Evolutionary conservation across 2,329 filamentous ascomycete genomes (phyloP), one percentile per base, ranked within the genome.

Genomic region (Fusarium metavorans): DNA sequence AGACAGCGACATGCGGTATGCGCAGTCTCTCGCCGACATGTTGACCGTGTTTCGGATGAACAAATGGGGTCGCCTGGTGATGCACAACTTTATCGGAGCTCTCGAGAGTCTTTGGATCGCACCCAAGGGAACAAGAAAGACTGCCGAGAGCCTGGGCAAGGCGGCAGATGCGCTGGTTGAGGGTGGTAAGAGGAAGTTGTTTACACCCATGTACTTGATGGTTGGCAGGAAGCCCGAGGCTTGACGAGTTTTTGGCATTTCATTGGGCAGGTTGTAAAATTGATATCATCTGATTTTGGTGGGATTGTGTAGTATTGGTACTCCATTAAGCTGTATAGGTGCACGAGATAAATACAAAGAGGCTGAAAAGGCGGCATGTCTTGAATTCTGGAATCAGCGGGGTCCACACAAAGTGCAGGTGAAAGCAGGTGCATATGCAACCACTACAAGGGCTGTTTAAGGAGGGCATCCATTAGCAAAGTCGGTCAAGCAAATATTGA

Each of bases 191-290:
- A 88, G 93, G 86, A 94, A 97, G 84, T 87, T 98, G 50, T 98
- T 98, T 85, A 98, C 95, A 4, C 95, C 95, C 23, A 98, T 98
- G 95, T 98, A 97, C 85, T 85, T 98, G 80, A 97, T 97, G 94
- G 90, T 97, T 61, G 95, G 91, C 66, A 90, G 92, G 84, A 97
- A 97, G 87, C 94, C 95, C 2, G 34, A 27, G 30, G 64, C n/a
- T 45, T 45, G 35, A 58, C 50, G 20, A 23, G 52, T 35, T 37
- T 34, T 7, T 52, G 48, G 27, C 27, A 8, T 50, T 50, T 50
- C 16, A 50, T 50, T 50, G 45, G 45, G 4, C 25, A 7, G 25
- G 0, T 20, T 52, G 48, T 20, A 52, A 30, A 50, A 20, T 30
- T 52, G 27, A 32, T 52, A 52, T 52, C 25, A 32, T 32, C 18